A percentile compares a stretch with the other conserved stretches of the same genome.
Evolutionary conservation across 2,329 filamentous ascomycete species (phyloP).

Genomic region (Colletotrichum gigasporum): DNA sequence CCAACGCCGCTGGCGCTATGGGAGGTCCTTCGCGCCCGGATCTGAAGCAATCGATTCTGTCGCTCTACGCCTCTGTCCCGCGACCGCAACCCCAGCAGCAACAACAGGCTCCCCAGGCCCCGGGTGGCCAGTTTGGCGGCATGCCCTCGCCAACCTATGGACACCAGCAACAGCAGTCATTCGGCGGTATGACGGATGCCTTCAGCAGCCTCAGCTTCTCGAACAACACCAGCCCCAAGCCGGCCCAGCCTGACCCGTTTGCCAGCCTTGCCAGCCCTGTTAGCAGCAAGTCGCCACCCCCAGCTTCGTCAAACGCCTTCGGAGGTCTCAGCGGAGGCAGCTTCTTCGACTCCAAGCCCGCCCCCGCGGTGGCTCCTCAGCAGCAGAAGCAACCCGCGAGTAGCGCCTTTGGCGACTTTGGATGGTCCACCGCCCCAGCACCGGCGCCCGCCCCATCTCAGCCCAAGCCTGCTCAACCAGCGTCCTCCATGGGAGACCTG

Average conservation of each 20-base stretch:
- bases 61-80: constrained; percentile 86
- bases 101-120: constrained; percentile 57
- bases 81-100: constrained; percentile 72
- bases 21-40: constrained; percentile 83
- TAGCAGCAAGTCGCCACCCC: constrained; percentile 43
- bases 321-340: constrained; percentile 73
- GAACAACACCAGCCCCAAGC: constrained; percentile 54
- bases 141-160: constrained; percentile 67
- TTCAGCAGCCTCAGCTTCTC: constrained; percentile 63
- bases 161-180: constrained; percentile 56
- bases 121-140: constrained; percentile 69
- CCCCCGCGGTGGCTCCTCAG: constrained; percentile 54
- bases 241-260: constrained; percentile 65
- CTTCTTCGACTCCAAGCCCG: constrained; percentile 84
- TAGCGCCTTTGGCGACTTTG: constrained; percentile 74
- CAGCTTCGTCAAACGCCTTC: constrained; percentile 54
- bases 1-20: constrained; percentile 69
- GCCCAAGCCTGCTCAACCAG: constrained; percentile 53
- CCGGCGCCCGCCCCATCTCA: constrained; percentile 43
- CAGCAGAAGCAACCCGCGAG: constrained; percentile 63
- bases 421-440: constrained; percentile 63
- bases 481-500: constrained; percentile 76
- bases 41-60: constrained; percentile 96
- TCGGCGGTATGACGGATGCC: constrained; percentile 79
- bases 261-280: constrained; percentile 61